Percentiles rank a stretch among this genome's conserved stretches.
Evolutionary conservation across 1,284 basidiomycete species (phyloP).

Genomic region (Sporisorium iseilematis-ciliati): DNA sequence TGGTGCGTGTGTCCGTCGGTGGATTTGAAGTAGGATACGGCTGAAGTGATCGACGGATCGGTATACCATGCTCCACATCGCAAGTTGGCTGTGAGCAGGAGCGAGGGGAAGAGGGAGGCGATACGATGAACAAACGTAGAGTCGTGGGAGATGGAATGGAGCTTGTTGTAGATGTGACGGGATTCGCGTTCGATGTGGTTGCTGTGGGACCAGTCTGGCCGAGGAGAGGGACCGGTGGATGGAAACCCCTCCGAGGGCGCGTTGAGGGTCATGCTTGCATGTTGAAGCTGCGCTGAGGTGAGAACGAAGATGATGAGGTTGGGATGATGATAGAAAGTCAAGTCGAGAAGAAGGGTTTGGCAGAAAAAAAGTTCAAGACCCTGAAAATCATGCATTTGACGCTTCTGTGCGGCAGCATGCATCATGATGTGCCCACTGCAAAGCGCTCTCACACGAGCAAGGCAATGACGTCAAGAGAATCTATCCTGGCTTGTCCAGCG

Average conservation of each 20-base stretch:
- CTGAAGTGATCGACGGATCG: conserved; percentile 73
- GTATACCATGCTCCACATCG: conserved; percentile 96
- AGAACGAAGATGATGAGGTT: background rate
- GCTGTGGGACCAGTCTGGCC: conserved; percentile 35
- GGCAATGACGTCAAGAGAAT: too few relatives aligned
- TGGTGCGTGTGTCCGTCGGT: conserved; percentile 89
- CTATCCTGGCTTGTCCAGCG: too few relatives aligned
- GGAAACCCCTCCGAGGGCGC: background rate
- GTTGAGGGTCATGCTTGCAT: conserved; percentile 31
- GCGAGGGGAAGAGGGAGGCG: conserved; percentile 13
- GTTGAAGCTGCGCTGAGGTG: background rate
- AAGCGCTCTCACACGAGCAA: background rate
- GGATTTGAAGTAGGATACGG: conserved; percentile 90
- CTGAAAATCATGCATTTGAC: conserved; percentile 15
- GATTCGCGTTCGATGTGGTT: conserved; percentile 45
- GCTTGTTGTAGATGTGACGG: conserved; percentile 50
- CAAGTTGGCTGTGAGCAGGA: conserved; percentile 78
- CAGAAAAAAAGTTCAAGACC: conserved; percentile 24
- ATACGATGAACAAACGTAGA: conserved; percentile 29
- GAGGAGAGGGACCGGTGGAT: background rate
- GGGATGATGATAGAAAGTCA: background rate
- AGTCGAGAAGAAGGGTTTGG: too few relatives aligned
- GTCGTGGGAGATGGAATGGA: conserved; percentile 35
- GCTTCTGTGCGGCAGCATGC: conserved; percentile 1
- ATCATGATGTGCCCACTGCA: conserved; percentile 1